These are phyloP conservation scores for Cladosporium phlei DNA, from an alignment of 2,329 filamentous ascomycete genomes.

Conservation along the genomic window DNA sequence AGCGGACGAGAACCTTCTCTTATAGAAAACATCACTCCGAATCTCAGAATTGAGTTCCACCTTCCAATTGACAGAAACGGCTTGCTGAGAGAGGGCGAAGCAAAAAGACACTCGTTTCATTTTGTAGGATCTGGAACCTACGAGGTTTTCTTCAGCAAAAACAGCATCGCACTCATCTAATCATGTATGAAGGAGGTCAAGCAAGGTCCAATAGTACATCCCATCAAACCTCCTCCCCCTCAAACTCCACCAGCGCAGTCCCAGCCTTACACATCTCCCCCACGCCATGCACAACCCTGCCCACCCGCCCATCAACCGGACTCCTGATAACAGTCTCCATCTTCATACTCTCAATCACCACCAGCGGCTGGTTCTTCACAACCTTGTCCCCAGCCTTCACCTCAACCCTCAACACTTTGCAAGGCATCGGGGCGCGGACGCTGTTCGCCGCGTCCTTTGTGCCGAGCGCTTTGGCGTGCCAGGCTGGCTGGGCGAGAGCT, in stretches of 20 bases:
- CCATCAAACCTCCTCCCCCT: conserved; percentile 20
- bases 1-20: no score
- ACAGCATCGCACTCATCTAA: no score
- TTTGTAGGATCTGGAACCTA: no score
- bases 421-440: conserved; percentile 92
- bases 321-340: conserved; percentile 54
- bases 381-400: conserved; percentile 77
- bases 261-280: conserved; percentile 46
- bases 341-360: conserved; percentile 60
- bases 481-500: conserved; percentile 58
- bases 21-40: no score
- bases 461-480: conserved; percentile 84
- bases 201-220: no score
- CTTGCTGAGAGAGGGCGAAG: no score
- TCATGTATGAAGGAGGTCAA: no score
- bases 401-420: conserved; percentile 88
- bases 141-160: no score
- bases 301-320: conserved; percentile 45
- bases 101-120: no score
- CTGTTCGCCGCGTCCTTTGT: conserved; percentile 75
- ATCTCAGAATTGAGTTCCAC: no score
- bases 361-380: conserved; percentile 77
- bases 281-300: conserved; percentile 45
- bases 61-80: no score
- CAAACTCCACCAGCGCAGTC: conserved; percentile 43